Base-by-base conservation (phyloP, 345 rosid genomes). In the Firmiana major region DNA sequence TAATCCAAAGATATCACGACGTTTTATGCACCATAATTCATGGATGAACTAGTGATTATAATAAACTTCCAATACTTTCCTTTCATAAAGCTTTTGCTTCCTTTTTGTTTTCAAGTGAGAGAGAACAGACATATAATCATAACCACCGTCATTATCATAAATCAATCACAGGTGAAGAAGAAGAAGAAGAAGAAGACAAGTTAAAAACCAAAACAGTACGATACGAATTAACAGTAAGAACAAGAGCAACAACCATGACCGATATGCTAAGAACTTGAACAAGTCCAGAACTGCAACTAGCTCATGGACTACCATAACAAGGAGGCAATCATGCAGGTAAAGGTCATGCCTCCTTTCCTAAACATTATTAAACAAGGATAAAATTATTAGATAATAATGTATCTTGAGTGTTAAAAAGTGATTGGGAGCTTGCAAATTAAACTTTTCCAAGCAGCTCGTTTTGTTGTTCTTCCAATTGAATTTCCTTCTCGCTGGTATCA, bases 401-500 rank as follows among this genome's bases (percentile, higher is more conserved):
- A 34, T 34, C 36, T 34, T 34, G 4, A 34, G 36, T 34, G 1
- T 38, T 38, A 17, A 63, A 15, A 63, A 63, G 12, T 63, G 22
- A 12, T 11, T 1, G 1, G 54, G 1, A 16, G 22, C 15, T 59
- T 59, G 57, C 17, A 67, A 45, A 48, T 46, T 43, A 75, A 62
- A 68, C 81, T 62, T 28, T 74, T 73, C 38, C 43, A 4, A 74
- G 45, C 72, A 60, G 13, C 38, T 83, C 67, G 13, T 71, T 70
- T 10, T 54, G 76, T 46, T 53, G 76, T 69, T 22, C 74, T 62
- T 58, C 74, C 79, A 34, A 40, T 70, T 81, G 45, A 53, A 49
- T 49, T 63, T 22, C 83, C 71, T 74, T 63, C 42, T 64, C 82
- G 31, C 80, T 77, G 4, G 78, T 81, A 7, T 82, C 85, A 55